phyloP scores from a whole-genome alignment of 192 early-diverging fungal genomes.

The Coemansia sp. region DNA sequence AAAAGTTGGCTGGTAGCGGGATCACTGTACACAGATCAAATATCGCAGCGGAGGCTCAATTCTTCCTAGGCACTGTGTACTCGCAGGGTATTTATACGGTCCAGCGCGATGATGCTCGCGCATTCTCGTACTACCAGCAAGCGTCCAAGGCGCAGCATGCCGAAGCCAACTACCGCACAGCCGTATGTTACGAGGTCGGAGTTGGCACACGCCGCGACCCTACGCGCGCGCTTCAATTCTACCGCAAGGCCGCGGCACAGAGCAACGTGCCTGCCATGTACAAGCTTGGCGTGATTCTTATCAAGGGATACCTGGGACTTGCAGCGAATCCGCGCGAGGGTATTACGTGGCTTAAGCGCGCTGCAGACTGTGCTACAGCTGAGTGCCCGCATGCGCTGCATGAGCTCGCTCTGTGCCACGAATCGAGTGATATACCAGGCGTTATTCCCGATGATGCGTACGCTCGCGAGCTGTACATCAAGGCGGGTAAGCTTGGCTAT shows the following conservation, averaged over 20 bases:
- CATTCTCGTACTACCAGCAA: slow-evolving; percentile 88
- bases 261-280: slow-evolving; percentile 96
- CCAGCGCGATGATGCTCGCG: slow-evolving; percentile 77
- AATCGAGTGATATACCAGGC: slow-evolving; percentile 66
- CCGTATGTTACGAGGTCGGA: slow-evolving; percentile 94
- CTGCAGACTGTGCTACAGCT: slow-evolving; percentile 84
- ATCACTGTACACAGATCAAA: slow-evolving; percentile 64
- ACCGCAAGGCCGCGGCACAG: slow-evolving; percentile 85
- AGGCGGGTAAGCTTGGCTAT: slow-evolving; percentile 91
- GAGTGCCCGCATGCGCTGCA: slow-evolving; percentile 91
- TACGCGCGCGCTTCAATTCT: slow-evolving; percentile 81
- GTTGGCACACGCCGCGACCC: slow-evolving; percentile 88
- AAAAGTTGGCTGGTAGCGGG: slow-evolving; percentile 71
- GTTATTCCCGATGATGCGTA: slow-evolving; percentile 79
- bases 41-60: slow-evolving; percentile 85
- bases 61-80: slow-evolving; percentile 87
- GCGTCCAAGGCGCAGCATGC: slow-evolving; percentile 92
- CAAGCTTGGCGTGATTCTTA: slow-evolving; percentile 90
- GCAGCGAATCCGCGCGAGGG: slow-evolving; percentile 82
- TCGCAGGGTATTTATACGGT: slow-evolving; percentile 82
- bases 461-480: slow-evolving; percentile 88
- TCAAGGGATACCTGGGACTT: slow-evolving; percentile 81
- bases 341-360: slow-evolving; percentile 92
- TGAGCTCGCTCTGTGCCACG: slow-evolving; percentile 86
- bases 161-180: slow-evolving; percentile 88